These are phyloP conservation scores for Gamarada debralockiae DNA, from an alignment of 495 filamentous ascomycete genomes.

Conservation along the genomic window DNA sequence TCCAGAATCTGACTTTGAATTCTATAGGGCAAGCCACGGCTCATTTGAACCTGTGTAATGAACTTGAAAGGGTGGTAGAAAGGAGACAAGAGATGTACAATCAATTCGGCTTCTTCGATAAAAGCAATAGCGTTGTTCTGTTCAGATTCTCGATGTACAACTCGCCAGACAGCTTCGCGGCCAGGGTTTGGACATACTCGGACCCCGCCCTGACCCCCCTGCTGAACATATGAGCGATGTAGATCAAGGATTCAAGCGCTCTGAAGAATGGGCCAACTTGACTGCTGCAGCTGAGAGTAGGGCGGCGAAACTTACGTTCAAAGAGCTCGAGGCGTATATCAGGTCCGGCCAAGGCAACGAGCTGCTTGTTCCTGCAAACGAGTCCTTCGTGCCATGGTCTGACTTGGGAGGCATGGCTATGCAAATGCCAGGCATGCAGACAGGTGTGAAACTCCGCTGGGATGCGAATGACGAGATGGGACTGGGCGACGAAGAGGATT, in stretches of 20 bases:
- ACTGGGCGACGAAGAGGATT: too few species aligned
- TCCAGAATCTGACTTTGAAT: neutral
- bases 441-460: neutral
- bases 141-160: neutral
- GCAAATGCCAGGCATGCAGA: neutral
- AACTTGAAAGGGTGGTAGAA: neutral
- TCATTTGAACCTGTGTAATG: neutral
- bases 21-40: constrained; percentile 5
- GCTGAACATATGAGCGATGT: neutral
- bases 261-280: neutral
- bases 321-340: constrained; percentile 1
- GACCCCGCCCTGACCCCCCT: neutral
- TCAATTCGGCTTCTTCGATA: neutral
- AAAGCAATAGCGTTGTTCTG: neutral
- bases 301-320: neutral
- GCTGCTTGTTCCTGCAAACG: neutral
- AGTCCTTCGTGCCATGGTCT: neutral
- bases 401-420: neutral
- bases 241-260: neutral
- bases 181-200: neutral
- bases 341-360: neutral
- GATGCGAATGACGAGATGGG: too few species aligned
- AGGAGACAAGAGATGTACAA: neutral
- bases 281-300: neutral
- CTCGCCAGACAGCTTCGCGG: neutral